Conservation (phyloP, 352 stramenopile species). For the Pythium myriotylum region DNA sequence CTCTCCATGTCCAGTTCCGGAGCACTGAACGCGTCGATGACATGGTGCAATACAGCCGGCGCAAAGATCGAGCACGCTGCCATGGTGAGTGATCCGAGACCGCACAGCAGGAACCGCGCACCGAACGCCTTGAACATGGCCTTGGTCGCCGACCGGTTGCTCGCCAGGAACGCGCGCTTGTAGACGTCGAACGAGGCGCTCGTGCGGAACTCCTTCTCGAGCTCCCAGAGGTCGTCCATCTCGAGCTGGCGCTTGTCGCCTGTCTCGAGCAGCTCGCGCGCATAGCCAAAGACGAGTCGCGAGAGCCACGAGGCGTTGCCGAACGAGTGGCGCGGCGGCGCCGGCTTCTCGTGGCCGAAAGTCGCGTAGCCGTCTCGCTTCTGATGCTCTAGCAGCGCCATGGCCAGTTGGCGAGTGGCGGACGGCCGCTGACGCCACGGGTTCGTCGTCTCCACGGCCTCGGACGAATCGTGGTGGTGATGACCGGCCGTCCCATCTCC, state of each 20-base stretch:
- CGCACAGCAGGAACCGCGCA: too few relatives aligned
- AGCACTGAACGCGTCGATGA: constrained; percentile 28
- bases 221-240: constrained; percentile 14
- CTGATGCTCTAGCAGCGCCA: too few relatives aligned
- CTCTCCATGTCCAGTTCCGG: constrained; percentile 16
- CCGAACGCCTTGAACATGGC: too few relatives aligned
- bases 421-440: too few relatives aligned
- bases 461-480: too few relatives aligned
- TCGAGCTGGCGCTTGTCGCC: constrained; percentile 22
- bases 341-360: neutral
- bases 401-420: too few relatives aligned
- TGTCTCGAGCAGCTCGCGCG: constrained; percentile 10
- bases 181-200: constrained; percentile 1
- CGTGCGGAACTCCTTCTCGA: constrained; percentile 7
- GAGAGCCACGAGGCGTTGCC: constrained; percentile 6
- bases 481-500: too few relatives aligned
- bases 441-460: too few relatives aligned
- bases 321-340: neutral
- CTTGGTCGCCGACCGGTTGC: constrained; percentile 2
- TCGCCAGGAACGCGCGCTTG: constrained; percentile 12
- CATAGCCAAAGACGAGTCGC: constrained; percentile 21
- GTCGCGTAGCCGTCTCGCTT: neutral
- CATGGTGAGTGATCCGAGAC: too few relatives aligned
- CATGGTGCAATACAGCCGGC: constrained; percentile 24
- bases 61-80: too few relatives aligned